These are phyloP conservation scores for Narthecium ossifragum DNA, from an alignment of 106 monocot species.

Conservation along the genomic window DNA sequence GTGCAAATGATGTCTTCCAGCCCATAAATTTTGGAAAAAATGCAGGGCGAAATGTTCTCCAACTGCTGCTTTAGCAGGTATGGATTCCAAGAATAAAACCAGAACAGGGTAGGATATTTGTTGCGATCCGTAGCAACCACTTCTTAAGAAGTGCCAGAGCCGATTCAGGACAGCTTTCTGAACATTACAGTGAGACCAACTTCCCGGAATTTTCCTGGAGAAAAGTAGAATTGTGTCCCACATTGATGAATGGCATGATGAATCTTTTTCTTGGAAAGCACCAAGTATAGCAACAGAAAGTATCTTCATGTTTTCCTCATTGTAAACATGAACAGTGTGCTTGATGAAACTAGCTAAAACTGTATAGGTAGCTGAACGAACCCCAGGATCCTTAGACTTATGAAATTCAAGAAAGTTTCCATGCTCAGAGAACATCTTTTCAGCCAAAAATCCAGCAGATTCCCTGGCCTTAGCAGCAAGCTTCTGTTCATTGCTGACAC, in stretches of 20 bases:
- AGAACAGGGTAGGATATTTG: slow-evolving; percentile 70
- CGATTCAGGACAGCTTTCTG: slow-evolving; percentile 45
- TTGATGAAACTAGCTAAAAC: slow-evolving; percentile 59
- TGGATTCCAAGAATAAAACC: slow-evolving; percentile 53
- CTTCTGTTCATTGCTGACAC: slow-evolving; percentile 26
- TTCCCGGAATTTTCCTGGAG: slow-evolving; percentile 59
- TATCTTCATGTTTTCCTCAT: slow-evolving; percentile 50
- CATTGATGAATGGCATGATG: slow-evolving; percentile 89
- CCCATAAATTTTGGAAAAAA: slow-evolving; percentile 80
- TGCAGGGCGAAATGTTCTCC: slow-evolving; percentile 51
- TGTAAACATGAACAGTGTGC: slow-evolving; percentile 55
- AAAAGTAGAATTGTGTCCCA: slow-evolving; percentile 88
- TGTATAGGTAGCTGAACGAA: slow-evolving; percentile 84
- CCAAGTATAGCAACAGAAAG: slow-evolving; percentile 66
- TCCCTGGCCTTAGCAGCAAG: slow-evolving; percentile 40
- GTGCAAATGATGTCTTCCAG: slow-evolving; percentile 52
- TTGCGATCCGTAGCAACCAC: slow-evolving; percentile 87
- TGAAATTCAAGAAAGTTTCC: slow-evolving; percentile 71
- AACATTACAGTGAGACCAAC: slow-evolving; percentile 55
- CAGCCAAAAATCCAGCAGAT: slow-evolving; percentile 41
- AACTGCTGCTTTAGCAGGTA: slow-evolving; percentile 45
- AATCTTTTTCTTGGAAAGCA: slow-evolving; percentile 81
- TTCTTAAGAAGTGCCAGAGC: slow-evolving; percentile 69
- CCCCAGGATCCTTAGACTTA: slow-evolving; percentile 55
- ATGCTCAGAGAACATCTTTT: slow-evolving; percentile 55